Base-by-base conservation (phyloP, 2,329 filamentous ascomycete species). In the Fusarium sp. region DNA sequence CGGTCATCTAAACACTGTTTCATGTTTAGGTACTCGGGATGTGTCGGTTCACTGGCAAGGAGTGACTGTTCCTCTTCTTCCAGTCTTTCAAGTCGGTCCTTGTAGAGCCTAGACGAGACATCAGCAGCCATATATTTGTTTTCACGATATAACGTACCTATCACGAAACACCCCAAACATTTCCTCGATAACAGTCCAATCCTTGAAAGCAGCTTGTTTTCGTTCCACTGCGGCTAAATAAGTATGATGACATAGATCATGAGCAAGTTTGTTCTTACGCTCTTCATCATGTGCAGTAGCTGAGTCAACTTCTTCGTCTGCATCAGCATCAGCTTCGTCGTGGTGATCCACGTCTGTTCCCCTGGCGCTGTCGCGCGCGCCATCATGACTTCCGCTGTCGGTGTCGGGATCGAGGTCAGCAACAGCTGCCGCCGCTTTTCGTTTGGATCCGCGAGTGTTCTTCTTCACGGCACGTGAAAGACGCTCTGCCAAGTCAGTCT, bases 11-110 rank as follows among this genome's bases (percentile, higher is more conserved):
- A 89, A 79, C 92, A 94, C 79, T 94, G 90, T 80, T 97, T 91
- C 91, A 97, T 97, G 45, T 93, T 93, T 39, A 98, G 86, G 74
- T 95, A 95, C 80, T 97, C 95, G 39, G 94, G 93, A 79, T 99
- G 96, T n/a, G 90, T 92, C n/a, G 90, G 90, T 59, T 85, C 86
- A 50, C 87, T 85, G 74, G 88, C 84, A 61, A 85, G 81, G 22
- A 92, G 82, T 80, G 90, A 90, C 36, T 86, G 86, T 77, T 92
- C 90, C 80, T 92, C 90, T 72, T 87, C 84, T 76, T 97, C 94
- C 61, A 97, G 86, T 77, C 93, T 91, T 55, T 93, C 91, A 27
- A 99, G 88, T 70, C 94, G 90, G 81, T 98, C 95, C 78, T 96
- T 94, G 81, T 95, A 96, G 45, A 98, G 88, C 73, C 94, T 97